Conservation (phyloP, 176 grass and related monocot species). For the Carex scoparia region DNA sequence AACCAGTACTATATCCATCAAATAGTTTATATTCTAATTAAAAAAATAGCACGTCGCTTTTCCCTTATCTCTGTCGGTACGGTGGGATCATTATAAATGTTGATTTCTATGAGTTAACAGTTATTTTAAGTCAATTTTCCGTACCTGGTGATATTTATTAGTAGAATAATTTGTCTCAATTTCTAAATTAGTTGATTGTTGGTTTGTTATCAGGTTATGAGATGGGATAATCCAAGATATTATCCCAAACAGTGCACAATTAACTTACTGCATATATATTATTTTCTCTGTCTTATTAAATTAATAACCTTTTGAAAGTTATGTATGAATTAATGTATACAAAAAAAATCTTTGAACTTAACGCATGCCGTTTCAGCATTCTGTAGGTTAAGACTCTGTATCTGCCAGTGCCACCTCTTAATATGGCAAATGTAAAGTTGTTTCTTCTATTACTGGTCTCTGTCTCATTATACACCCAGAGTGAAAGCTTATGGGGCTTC, state of each 20-base stretch:
- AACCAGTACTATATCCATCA: neutral
- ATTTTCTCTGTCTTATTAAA: neutral
- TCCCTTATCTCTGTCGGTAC: neutral
- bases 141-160: neutral
- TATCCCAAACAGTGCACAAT: neutral
- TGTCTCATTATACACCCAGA: slow-evolving; percentile 8
- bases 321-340: neutral
- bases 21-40: neutral
- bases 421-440: neutral
- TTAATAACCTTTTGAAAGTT: neutral
- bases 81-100: neutral
- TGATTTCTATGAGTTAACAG: neutral
- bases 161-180: neutral
- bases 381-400: neutral
- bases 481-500: slow-evolving; percentile 28
- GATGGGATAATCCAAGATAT: neutral
- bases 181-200: neutral
- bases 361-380: neutral
- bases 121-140: neutral
- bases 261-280: neutral
- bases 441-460: slow-evolving; percentile 7
- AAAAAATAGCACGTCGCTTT: neutral
- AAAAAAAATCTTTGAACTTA: neutral
- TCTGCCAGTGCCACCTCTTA: neutral
- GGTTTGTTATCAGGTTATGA: neutral